phyloP scores from a whole-genome alignment of 306 rosid species.

The Rubus idaeus region DNA sequence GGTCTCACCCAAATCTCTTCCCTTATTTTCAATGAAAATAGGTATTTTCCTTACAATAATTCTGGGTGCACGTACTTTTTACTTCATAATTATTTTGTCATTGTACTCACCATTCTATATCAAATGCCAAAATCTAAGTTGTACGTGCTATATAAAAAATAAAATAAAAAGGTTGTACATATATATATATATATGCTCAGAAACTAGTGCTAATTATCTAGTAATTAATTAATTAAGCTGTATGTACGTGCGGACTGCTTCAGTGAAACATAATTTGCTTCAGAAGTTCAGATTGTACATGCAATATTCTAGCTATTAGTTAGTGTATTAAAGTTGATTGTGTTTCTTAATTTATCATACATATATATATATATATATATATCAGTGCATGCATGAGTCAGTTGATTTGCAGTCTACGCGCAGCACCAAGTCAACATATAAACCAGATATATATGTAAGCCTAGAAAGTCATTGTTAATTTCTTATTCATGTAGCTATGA shows the following conservation, averaged over 20 bases:
- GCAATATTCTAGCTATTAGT: neutral
- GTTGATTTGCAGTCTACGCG: neutral
- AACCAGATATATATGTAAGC: neutral
- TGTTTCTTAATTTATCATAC: neutral
- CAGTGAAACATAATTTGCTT: neutral
- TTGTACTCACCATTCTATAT: too few relatives aligned
- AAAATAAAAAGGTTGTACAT: neutral
- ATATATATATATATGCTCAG: neutral
- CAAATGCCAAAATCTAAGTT: neutral
- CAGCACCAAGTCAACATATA: neutral
- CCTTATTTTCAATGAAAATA: too few relatives aligned
- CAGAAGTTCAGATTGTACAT: neutral
- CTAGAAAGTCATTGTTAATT: neutral
- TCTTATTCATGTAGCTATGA: neutral
- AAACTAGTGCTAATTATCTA: neutral
- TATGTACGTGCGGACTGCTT: too few relatives aligned
- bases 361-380: too few relatives aligned
- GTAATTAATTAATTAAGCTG: too few relatives aligned
- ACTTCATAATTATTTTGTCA: too few relatives aligned
- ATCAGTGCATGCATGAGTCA: neutral
- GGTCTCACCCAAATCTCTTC: too few relatives aligned
- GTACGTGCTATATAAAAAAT: neutral
- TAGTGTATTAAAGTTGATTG: neutral
- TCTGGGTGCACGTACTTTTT: too few relatives aligned
- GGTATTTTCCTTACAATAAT: too few relatives aligned